Conservation (phyloP, 371 early-diverging fungal genomes). For the Actinomucor elegans region DNA sequence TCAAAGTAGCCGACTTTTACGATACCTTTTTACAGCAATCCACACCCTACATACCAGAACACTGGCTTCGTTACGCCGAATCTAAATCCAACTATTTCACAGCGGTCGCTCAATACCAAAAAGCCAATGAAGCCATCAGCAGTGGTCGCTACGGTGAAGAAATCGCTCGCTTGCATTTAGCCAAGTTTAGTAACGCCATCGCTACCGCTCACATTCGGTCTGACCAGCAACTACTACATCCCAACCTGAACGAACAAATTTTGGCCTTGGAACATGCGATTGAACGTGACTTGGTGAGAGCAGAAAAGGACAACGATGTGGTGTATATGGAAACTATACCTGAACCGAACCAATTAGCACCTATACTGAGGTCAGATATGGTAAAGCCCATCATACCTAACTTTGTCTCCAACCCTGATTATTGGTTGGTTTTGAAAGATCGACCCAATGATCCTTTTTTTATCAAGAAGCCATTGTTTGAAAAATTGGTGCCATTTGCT, state of each 20-base stretch:
- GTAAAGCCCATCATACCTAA: conserved; percentile 61
- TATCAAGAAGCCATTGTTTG: conserved; percentile 76
- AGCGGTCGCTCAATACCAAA: conserved; percentile 78
- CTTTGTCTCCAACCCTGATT: conserved; percentile 36
- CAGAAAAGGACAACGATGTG: conserved; percentile 88
- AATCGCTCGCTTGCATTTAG: conserved; percentile 70
- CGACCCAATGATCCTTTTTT: conserved; percentile 32
- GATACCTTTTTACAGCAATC: conserved; percentile 49
- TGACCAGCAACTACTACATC: conserved; percentile 19
- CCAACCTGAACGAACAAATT: conserved; percentile 26
- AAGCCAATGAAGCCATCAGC: conserved; percentile 67
- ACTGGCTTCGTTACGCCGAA: conserved; percentile 68
- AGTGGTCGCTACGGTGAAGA: conserved; percentile 84
- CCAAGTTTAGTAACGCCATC: conserved; percentile 29
- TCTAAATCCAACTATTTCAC: conserved; percentile 70
- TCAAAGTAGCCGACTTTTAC: conserved; percentile 66
- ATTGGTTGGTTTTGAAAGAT: conserved; percentile 18
- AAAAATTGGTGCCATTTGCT: conserved; percentile 83
- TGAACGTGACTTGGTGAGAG: conserved; percentile 58
- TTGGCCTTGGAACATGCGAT: conserved; percentile 55
- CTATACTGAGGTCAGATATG: conserved; percentile 73
- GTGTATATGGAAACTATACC: conserved; percentile 86
- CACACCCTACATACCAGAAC: conserved; percentile 41
- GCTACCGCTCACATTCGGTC: conserved; percentile 23
- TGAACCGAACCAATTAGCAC: conserved; percentile 49